Evolutionary conservation across 805 yeast genomes (phyloP).

Genomic region (Candida ponderosae): DNA sequence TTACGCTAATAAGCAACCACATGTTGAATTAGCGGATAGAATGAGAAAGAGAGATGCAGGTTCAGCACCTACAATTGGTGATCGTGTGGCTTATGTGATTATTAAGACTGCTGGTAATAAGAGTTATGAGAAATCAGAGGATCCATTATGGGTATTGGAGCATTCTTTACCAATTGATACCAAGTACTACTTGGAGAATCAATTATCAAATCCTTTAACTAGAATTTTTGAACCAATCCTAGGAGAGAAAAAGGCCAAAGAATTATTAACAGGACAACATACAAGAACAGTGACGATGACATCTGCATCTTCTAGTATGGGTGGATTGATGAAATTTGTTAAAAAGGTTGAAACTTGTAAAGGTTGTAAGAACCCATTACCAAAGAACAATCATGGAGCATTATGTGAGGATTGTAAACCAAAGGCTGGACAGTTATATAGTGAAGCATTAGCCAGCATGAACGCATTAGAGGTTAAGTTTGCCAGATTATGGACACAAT

Average conservation of each 20-base stretch:
- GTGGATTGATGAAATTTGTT: slow-evolving; percentile 89
- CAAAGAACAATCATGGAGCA: slow-evolving; percentile 53
- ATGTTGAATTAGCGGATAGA: slow-evolving; percentile 90
- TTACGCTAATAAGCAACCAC: slow-evolving; percentile 95
- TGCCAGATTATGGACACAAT: slow-evolving; percentile 92
- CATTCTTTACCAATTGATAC: slow-evolving; percentile 92
- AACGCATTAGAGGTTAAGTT: slow-evolving; percentile 76
- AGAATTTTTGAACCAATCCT: slow-evolving; percentile 93
- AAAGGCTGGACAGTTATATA: slow-evolving; percentile 70
- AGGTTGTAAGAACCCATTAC: slow-evolving; percentile 77
- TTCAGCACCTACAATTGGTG: slow-evolving; percentile 94
- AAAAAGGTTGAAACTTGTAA: slow-evolving; percentile 84
- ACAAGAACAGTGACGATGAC: slow-evolving; percentile 66
- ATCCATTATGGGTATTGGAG: slow-evolving; percentile 88
- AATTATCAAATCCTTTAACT: slow-evolving; percentile 82
- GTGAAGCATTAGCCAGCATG: slow-evolving; percentile 73
- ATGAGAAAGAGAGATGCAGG: slow-evolving; percentile 97
- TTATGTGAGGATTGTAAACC: slow-evolving; percentile 73
- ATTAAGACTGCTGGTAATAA: slow-evolving; percentile 72
- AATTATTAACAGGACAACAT: slow-evolving; percentile 75
- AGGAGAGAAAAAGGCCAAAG: slow-evolving; percentile 78
- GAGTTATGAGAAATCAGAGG: slow-evolving; percentile 94
- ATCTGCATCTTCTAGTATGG: slow-evolving; percentile 36
- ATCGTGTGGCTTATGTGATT: slow-evolving; percentile 95
- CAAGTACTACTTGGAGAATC: slow-evolving; percentile 88